Base-by-base conservation (phyloP, 257 asterid species). In the Nicotiana otophora region DNA sequence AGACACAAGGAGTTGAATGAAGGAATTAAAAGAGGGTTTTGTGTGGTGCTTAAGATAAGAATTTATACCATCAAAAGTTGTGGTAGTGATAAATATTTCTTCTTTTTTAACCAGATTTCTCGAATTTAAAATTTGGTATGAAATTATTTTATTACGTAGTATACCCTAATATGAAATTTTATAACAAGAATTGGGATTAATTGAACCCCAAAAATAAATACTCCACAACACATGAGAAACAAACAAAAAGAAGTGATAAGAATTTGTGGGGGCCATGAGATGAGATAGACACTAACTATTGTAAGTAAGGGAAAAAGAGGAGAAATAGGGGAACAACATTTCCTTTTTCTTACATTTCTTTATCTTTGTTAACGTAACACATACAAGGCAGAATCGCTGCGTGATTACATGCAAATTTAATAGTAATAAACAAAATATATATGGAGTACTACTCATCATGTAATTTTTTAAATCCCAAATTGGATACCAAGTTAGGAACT, bases 271-370 rank as follows among this genome's bases (percentile, higher is more conserved):
- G 51, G 51, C 1, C 51, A 42, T 42, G 12, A 42, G 51, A 85
- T 83, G 84, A 86, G 89, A 68, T 87, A 78, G 23, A 57, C 54
- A 20, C 33, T 5, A 74, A 23, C 70, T 28, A 23, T 64, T 14
- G 33, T 30, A 64, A 55, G 46, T 69, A 48, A 5, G 51, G 54
- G 79, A 55, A 55, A 81, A 58, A 81, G 83, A 80, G 84, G 84
- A 82, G 88, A 88, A 88, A 83, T 86, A 69, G 83, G 26, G 42
- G 82, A 85, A 83, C 85, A 88, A 14, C 26, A 42, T 75, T 83
- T 48, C 53, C 80, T 81, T 84, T 84, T 87, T 83, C 17, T 63
- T 72, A 81, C 66, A 81, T 83, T 23, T 68, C 76, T 11, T 78
- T 51, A 65, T 83, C 67, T 84, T 84, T 83, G 74, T 81, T 85